Evolutionary conservation across 768 basidiomycete species (phyloP), one percentile per base, ranked within the genome.

Genomic region (Russula olivacea): DNA sequence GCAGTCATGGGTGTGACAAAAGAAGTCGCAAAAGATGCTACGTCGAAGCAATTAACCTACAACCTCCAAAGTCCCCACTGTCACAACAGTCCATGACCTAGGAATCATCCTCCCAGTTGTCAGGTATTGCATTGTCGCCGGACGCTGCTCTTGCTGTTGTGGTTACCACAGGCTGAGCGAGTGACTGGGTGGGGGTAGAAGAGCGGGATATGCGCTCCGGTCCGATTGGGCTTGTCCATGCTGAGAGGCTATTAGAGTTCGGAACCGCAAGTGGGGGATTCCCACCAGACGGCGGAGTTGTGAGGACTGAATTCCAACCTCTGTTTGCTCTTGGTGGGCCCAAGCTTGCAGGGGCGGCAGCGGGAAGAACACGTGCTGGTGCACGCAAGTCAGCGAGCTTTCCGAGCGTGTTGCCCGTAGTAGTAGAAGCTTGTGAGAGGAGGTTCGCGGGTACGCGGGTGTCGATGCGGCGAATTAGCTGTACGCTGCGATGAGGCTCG

Each of bases 401-500:
- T 0, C 89, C 88, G 5, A 86, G 76, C 61, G 74, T 78, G n/a
- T 76, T 68, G 17, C 54, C 41, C 19, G 75, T 71, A 4, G 68
- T 71, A 3, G 68, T 74, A 66, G 40, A 73, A 25, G 50, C 32
- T 49, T 66, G 59, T 21, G 69, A 92, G 7, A 98, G 79, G 4
- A 87, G 75, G 1, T 91, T 90, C 1, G 68, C 71, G 0, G 94
- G 93, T 6, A 91, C 75, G 25, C 91, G 84, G 0, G 93, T 88
- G 72, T 97, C 94, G 52, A 94, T 74, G 15, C 92, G 82, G 38
- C 91, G 81, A 55, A 91, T 77, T 53, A 97, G 82, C 71, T 92
- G 88, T 1, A 96, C 88, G 67, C 91, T 88, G 62, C 91, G 79
- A 70, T 89, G 81, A 0, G 96, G 96, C 68, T 97, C 96, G 69